Percentiles rank a stretch among this genome's conserved stretches.
Conservation (phyloP, 2,329 filamentous ascomycete species). For the Decorospora gaudefroyi region DNA sequence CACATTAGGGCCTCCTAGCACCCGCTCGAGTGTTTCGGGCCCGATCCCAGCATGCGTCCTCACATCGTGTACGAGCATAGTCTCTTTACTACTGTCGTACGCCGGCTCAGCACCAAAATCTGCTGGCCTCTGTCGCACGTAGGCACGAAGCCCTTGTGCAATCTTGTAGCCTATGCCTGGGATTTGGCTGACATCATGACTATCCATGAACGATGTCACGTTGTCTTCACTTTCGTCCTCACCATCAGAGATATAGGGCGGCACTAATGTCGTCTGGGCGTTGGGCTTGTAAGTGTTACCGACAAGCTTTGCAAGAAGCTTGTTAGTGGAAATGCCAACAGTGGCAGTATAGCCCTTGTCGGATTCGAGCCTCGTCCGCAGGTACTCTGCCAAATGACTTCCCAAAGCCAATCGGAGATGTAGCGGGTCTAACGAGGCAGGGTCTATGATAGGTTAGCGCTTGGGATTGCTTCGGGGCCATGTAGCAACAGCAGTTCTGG, state of each 20-base stretch:
- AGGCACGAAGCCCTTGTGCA: constrained; percentile 67
- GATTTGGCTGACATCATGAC: constrained; percentile 75
- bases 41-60: constrained; percentile 67
- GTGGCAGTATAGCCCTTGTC: constrained; percentile 84
- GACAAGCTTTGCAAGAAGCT: constrained; percentile 81
- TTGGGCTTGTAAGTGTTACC: constrained; percentile 85
- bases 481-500: background rate
- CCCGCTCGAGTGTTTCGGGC: constrained; percentile 65
- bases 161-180: constrained; percentile 85
- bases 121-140: constrained; percentile 57
- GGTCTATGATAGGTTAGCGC: constrained; percentile 26
- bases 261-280: constrained; percentile 81
- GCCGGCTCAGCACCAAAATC: constrained; percentile 53
- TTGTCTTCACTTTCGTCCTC: constrained; percentile 48
- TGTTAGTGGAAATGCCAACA: constrained; percentile 85
- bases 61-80: constrained; percentile 68
- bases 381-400: constrained; percentile 76
- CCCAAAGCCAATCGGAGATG: constrained; percentile 70
- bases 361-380: constrained; percentile 73
- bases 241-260: constrained; percentile 56
- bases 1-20: constrained; percentile 71
- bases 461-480: background rate
- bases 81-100: constrained; percentile 57
- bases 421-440: constrained; percentile 46
- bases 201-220: constrained; percentile 71